Conservation (phyloP, 345 rosid species). For the Cardiospermum halicacabum region DNA sequence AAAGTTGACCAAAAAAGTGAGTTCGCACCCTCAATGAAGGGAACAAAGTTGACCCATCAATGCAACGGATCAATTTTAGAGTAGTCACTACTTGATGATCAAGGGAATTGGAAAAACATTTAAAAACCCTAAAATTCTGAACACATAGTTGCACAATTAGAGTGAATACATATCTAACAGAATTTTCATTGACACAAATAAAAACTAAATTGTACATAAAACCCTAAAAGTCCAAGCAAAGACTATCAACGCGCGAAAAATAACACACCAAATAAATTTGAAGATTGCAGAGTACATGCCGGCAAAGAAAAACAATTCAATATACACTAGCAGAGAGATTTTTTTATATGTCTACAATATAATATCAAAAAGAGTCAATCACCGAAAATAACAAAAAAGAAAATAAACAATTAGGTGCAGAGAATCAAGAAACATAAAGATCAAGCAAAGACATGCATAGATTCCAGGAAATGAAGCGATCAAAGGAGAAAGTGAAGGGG, state of each 20-base stretch:
- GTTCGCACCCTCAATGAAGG: too few species aligned
- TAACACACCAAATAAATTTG: background rate
- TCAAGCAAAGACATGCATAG: conserved; percentile 3
- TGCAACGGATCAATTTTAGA: too few species aligned
- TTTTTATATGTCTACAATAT: background rate
- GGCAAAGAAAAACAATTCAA: background rate
- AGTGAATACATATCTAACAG: background rate
- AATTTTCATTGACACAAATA: background rate
- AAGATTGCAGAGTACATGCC: background rate
- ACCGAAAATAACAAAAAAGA: background rate
- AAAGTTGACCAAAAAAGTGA: too few species aligned
- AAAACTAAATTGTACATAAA: background rate
- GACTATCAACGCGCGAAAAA: background rate
- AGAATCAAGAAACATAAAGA: conserved; percentile 4
- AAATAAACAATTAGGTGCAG: background rate
- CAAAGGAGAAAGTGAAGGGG: background rate
- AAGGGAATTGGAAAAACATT: too few species aligned
- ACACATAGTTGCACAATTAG: too few species aligned
- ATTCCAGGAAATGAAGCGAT: conserved; percentile 22
- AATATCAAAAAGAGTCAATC: background rate
- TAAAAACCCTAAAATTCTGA: too few species aligned
- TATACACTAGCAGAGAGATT: too few species aligned
- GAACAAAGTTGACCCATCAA: too few species aligned
- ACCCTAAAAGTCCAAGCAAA: background rate
- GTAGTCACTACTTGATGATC: too few species aligned